These are phyloP conservation scores for Aspergillus biplanus DNA, from an alignment of 495 filamentous ascomycete species.

Conservation along the genomic window DNA sequence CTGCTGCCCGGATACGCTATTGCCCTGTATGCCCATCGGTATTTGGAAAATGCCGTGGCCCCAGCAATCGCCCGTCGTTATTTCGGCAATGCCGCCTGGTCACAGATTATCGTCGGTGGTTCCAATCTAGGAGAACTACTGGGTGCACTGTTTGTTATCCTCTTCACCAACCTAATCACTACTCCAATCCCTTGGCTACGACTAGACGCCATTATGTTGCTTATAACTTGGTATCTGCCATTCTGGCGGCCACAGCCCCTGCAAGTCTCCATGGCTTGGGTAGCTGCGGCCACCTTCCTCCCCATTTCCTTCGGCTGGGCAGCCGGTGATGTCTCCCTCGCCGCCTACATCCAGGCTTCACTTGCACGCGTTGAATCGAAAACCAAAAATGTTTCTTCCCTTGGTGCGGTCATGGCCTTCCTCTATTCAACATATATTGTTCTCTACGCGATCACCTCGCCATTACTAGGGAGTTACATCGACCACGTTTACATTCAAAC, in stretches of 20 bases:
- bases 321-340: conserved; percentile 48
- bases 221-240: conserved; percentile 42
- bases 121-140: conserved; percentile 49
- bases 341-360: conserved; percentile 49
- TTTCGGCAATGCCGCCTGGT: conserved; percentile 43
- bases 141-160: conserved; percentile 44
- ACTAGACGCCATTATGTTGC: conserved; percentile 39
- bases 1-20: conserved; percentile 47
- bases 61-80: conserved; percentile 45
- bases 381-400: conserved; percentile 43
- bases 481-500: conserved; percentile 37
- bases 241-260: conserved; percentile 28
- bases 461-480: conserved; percentile 46
- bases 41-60: conserved; percentile 48
- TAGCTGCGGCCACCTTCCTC: conserved; percentile 44
- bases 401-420: conserved; percentile 53
- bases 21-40: conserved; percentile 48
- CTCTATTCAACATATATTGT: conserved; percentile 50
- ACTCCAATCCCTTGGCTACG: conserved; percentile 52
- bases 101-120: conserved; percentile 50
- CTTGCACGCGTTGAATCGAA: conserved; percentile 40
- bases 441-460: conserved; percentile 43
- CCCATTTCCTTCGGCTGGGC: conserved; percentile 54
- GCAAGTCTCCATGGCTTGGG: conserved; percentile 41
- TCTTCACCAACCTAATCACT: conserved; percentile 43